Evolutionary conservation across 1,139 yeast genomes (phyloP).

Genomic region (Candida sojae): DNA sequence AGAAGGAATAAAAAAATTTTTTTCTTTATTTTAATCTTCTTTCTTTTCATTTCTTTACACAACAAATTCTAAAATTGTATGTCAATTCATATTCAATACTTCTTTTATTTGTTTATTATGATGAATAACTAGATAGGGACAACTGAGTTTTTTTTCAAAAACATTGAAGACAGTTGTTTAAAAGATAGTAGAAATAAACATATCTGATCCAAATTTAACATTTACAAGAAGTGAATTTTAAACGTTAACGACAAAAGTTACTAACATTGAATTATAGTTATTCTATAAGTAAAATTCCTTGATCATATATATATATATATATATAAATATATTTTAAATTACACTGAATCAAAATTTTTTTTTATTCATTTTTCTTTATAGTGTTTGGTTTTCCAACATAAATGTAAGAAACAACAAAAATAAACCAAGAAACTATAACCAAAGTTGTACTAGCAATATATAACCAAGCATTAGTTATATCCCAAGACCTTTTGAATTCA

Average conservation of each 20-base stretch:
- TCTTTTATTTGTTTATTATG: constrained; percentile 8
- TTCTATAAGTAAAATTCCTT: background rate
- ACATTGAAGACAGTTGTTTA: constrained; percentile 20
- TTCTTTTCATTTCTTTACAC: background rate
- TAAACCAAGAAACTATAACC: constrained; percentile 75
- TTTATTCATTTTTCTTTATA: constrained; percentile 34
- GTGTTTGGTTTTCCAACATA: constrained; percentile 39
- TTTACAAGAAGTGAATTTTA: background rate
- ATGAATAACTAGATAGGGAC: constrained; percentile 36
- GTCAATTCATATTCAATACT: background rate
- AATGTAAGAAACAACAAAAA: constrained; percentile 69
- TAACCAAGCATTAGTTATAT: constrained; percentile 91
- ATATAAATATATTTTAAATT: background rate
- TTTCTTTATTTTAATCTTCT: background rate
- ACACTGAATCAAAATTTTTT: background rate
- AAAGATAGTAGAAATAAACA: constrained; percentile 18
- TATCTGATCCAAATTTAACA: constrained; percentile 11
- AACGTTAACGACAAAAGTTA: background rate
- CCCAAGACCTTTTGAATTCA: constrained; percentile 94
- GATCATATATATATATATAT: background rate
- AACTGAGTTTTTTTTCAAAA: constrained; percentile 28
- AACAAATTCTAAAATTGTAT: constrained; percentile 2
- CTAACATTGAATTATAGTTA: background rate
- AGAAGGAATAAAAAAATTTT: background rate
- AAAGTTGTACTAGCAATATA: constrained; percentile 71